Conservation (phyloP, 805 yeast genomes). For the Kodamaea leandrae region DNA sequence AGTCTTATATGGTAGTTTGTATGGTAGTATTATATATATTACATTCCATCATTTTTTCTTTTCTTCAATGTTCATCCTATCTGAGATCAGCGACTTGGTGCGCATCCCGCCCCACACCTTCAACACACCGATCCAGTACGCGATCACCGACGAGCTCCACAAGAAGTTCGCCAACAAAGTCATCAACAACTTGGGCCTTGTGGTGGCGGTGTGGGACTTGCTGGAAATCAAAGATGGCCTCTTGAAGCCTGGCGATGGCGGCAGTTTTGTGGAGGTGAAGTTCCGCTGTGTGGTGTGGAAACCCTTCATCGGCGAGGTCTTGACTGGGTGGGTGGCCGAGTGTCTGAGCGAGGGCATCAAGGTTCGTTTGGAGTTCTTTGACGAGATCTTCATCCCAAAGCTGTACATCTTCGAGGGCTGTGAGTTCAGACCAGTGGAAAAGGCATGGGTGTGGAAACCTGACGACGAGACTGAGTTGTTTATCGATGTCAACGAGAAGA, state of each 20-base stretch:
- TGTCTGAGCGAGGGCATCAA: slow-evolving; percentile 86
- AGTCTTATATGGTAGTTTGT: too few relatives aligned
- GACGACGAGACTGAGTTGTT: slow-evolving; percentile 74
- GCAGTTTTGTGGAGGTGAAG: slow-evolving; percentile 68
- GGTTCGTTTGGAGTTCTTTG: slow-evolving; percentile 81
- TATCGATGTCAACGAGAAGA: slow-evolving; percentile 86
- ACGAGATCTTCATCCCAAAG: slow-evolving; percentile 88
- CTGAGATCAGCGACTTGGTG: slow-evolving; percentile 78
- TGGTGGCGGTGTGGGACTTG: slow-evolving; percentile 81
- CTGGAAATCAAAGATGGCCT: slow-evolving; percentile 82
- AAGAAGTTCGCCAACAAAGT: slow-evolving; percentile 84
- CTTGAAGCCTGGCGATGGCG: slow-evolving; percentile 93
- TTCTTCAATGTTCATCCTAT: slow-evolving; percentile 71
- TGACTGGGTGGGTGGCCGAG: slow-evolving; percentile 90
- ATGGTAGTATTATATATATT: too few relatives aligned
- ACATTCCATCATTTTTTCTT: not conserved
- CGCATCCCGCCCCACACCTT: slow-evolving; percentile 87
- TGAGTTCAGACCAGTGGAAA: slow-evolving; percentile 66
- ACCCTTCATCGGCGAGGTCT: slow-evolving; percentile 90
- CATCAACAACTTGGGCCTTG: slow-evolving; percentile 79
- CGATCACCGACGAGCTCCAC: slow-evolving; percentile 78
- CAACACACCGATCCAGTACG: slow-evolving; percentile 64
- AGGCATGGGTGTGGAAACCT: slow-evolving; percentile 94
- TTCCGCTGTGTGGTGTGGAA: slow-evolving; percentile 82
- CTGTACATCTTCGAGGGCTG: slow-evolving; percentile 76